Base-by-base conservation (phyloP, 2,329 filamentous ascomycete species). In the Cordyceps cateniannulata region DNA sequence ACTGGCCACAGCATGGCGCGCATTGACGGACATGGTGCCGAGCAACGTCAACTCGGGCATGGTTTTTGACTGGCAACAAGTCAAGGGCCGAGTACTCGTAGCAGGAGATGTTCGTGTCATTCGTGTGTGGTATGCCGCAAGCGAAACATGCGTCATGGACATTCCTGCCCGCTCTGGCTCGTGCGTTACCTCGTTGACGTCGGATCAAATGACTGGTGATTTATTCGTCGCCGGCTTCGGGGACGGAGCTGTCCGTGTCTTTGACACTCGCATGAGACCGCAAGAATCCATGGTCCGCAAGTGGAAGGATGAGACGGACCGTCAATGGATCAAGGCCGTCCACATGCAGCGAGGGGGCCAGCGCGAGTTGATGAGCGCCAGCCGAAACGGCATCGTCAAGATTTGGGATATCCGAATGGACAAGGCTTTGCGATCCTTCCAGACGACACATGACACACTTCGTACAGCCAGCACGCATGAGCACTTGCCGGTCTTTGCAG, bases 21-120 rank as follows among this genome's bases (percentile, higher is more conserved):
- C 95, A 5, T 77, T 99, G 62, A 96, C 91, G 14, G 91, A 99
- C 74, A 89, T 98, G 71, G 89, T 98, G 6, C 91, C 93, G 4
- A 96, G 91, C 72, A 96, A 93, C 69, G 89, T 93, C 69, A 96
- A 96, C 72, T 93, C 93, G 1, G 95, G 95, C 24, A 88, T 99
- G 75, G 93, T 98, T 27, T 96, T 98, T 71, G 93, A 99, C 73
- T 99, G 95, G 95, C 93, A 98, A 72, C 95, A 99, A 76, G 93
- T 96, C n/a, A 91, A 91, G 66, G 95, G 95, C 8, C 90, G 91
- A 63, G 88, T 96, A 8, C 82, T 99, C n/a, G 95, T 98, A 35
- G 95, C 95, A 12, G 95, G 95, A 49, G 95, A 99, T 71, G 91
- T 97, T 59, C 90, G 95, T 62, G 90, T 97, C 38, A 97, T 99